Percentiles rank a stretch among this genome's conserved stretches.
phyloP scores from a whole-genome alignment of 768 basidiomycete genomes.

The Psilocybe azurescens region DNA sequence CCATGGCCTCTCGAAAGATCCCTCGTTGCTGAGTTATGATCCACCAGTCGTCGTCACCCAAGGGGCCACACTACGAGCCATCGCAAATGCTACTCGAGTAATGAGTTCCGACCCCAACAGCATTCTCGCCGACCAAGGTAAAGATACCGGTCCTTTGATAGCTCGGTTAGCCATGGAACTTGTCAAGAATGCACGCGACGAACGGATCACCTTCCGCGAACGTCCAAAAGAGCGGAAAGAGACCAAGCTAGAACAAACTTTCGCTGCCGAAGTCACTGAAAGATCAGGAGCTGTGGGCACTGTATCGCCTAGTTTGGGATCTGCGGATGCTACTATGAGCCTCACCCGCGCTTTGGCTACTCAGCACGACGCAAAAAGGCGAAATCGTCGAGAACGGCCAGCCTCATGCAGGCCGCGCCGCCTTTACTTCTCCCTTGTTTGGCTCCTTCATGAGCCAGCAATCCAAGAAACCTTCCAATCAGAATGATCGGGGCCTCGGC shows the following conservation, averaged over 20 bases:
- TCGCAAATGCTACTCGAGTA: constrained; percentile 84
- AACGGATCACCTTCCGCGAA: constrained; percentile 53
- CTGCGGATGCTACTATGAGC: constrained; percentile 28
- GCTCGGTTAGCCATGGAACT: constrained; percentile 69
- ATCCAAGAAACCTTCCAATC: constrained; percentile 44
- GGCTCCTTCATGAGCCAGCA: constrained; percentile 62
- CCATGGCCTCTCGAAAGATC: constrained; percentile 22
- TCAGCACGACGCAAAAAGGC: constrained; percentile 36
- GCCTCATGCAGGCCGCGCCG: constrained; percentile 40
- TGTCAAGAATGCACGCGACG: constrained; percentile 70
- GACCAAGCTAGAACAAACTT: constrained; percentile 21
- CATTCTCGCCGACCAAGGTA: constrained; percentile 74
- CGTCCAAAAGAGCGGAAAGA: constrained; percentile 38
- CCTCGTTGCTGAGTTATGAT: constrained; percentile 31
- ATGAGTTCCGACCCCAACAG: constrained; percentile 83
- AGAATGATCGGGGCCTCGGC: constrained; percentile 29
- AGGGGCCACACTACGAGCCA: constrained; percentile 74
- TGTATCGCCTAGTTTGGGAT: constrained; percentile 40
- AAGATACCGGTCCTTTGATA: constrained; percentile 65
- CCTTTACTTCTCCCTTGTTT: constrained; percentile 62
- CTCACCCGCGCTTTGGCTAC: constrained; percentile 50
- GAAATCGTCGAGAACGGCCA: constrained; percentile 33
- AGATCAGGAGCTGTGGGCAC: constrained; percentile 44
- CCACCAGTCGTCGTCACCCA: constrained; percentile 44
- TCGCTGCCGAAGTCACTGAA: constrained; percentile 28